phyloP scores from a whole-genome alignment of 495 filamentous ascomycete species.

The Xylaria longipes region DNA sequence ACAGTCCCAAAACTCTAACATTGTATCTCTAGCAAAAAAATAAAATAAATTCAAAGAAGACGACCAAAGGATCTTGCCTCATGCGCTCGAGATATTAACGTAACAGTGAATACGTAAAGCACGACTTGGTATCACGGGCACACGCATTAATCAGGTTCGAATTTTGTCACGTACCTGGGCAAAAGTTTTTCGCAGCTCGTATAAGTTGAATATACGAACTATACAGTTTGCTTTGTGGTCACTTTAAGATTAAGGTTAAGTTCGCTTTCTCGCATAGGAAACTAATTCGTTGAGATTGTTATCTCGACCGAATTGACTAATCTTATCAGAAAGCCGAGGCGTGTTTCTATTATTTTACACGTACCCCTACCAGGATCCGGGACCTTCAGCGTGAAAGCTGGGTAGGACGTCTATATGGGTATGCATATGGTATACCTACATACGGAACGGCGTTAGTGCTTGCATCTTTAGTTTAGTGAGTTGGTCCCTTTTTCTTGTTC shows the following conservation, averaged over 20 bases:
- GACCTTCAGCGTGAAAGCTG: background rate
- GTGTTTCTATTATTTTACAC: background rate
- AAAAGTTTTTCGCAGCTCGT: background rate
- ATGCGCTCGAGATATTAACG: background rate
- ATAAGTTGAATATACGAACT: background rate
- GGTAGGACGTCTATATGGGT: background rate
- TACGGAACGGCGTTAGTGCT: background rate
- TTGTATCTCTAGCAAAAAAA: conserved; percentile 29
- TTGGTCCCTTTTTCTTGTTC: background rate
- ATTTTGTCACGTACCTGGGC: background rate
- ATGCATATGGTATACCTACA: background rate
- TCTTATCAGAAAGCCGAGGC: background rate
- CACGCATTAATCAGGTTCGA: background rate
- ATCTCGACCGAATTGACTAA: background rate
- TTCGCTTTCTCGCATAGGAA: background rate
- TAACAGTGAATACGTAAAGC: background rate
- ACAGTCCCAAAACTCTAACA: conserved; percentile 12
- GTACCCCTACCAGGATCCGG: too few species aligned
- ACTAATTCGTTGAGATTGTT: background rate
- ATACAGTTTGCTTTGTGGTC: background rate
- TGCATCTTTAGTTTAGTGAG: background rate
- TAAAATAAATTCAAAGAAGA: conserved; percentile 12
- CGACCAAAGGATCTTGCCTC: background rate
- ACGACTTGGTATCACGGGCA: background rate
- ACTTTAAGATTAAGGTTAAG: background rate